phyloP scores from a whole-genome alignment of 495 filamentous ascomycete species.

The Glutinoglossum americanum region DNA sequence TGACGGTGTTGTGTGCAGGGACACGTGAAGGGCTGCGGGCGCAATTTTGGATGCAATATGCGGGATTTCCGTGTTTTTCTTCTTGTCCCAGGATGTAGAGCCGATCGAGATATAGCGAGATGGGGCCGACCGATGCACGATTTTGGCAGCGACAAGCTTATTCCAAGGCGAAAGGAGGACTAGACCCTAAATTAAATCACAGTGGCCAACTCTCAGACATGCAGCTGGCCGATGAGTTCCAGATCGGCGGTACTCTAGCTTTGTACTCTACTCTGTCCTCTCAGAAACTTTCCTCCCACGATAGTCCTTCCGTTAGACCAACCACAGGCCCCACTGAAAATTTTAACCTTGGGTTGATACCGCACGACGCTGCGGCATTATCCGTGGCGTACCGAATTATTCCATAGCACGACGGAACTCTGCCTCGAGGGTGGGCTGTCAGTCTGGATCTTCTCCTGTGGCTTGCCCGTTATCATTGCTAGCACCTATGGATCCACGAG shows the following conservation, averaged over 20 bases:
- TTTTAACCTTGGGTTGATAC: not conserved
- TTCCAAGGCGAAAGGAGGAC: not conserved
- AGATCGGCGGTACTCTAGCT: not conserved
- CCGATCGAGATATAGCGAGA: conserved; percentile 2
- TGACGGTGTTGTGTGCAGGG: not conserved
- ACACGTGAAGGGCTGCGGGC: not conserved
- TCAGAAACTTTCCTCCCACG: too few species aligned
- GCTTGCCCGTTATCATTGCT: conserved; percentile 2
- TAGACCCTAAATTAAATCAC: not conserved
- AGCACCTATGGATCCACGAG: conserved; percentile 1
- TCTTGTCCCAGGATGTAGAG: not conserved
- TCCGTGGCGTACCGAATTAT: not conserved
- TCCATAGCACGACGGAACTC: not conserved
- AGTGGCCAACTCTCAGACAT: not conserved
- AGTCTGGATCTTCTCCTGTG: not conserved
- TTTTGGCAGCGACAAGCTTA: not conserved
- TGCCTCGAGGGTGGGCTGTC: not conserved
- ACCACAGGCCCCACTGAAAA: not conserved
- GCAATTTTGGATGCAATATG: not conserved
- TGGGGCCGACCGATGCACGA: not conserved
- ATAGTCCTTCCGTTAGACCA: not conserved
- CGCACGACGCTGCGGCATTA: not conserved
- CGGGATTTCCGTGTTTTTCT: not conserved
- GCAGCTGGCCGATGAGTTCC: conserved; percentile 1
- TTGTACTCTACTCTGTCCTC: too few species aligned